Percentiles rank a stretch among this genome's conserved stretches.
Evolutionary conservation across 2,329 filamentous ascomycete species (phyloP).

Genomic region (Westerdykella aurantiaca): DNA sequence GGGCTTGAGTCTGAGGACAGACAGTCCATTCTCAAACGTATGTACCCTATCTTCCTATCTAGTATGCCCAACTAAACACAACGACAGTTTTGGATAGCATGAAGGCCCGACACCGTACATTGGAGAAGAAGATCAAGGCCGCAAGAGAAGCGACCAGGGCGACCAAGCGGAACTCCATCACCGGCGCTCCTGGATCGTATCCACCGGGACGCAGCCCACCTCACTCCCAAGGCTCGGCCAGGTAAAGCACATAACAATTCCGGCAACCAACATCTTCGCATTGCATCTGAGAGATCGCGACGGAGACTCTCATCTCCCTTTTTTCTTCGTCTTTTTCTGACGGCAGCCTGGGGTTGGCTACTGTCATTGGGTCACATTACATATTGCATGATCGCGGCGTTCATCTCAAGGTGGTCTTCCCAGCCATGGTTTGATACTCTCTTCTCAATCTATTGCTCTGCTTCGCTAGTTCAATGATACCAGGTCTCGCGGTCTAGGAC

Average conservation of each 20-base stretch:
- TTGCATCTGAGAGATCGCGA: too few species aligned
- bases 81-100: slow-evolving; percentile 44
- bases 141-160: slow-evolving; percentile 38
- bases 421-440: too few species aligned
- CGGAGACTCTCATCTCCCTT: too few species aligned
- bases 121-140: slow-evolving; percentile 43
- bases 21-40: slow-evolving; percentile 67
- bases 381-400: too few species aligned
- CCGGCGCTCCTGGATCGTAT: slow-evolving; percentile 25
- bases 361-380: too few species aligned
- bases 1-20: slow-evolving; percentile 64
- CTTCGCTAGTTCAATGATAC: too few species aligned
- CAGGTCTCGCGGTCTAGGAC: too few species aligned
- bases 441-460: too few species aligned
- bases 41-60: slow-evolving; percentile 27
- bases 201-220: slow-evolving; percentile 28
- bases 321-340: too few species aligned
- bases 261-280: too few species aligned
- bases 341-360: too few species aligned
- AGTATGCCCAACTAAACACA: slow-evolving; percentile 17
- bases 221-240: slow-evolving; percentile 24
- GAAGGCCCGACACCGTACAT: slow-evolving; percentile 37
- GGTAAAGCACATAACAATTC: slow-evolving; percentile 5
- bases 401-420: too few species aligned
- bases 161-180: slow-evolving; percentile 33